Evolutionary conservation across 1,284 basidiomycete species (phyloP).

Genomic region (Trichosporon sp.): DNA sequence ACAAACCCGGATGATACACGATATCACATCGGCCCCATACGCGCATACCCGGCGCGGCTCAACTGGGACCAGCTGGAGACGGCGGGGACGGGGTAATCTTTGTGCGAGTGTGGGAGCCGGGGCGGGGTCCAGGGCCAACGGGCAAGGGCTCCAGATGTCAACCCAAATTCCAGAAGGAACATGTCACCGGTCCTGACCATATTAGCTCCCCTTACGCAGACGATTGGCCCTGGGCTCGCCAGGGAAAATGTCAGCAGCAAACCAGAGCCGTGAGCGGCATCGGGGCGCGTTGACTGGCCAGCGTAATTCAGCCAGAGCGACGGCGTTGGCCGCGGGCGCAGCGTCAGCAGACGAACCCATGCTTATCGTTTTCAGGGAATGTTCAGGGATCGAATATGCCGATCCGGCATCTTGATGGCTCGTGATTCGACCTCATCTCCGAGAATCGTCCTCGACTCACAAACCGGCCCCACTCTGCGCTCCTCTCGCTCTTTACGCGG

Average conservation of each 20-base stretch:
- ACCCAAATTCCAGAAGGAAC: constrained; percentile 20
- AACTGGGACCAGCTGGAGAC: background rate
- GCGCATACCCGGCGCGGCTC: constrained; percentile 6
- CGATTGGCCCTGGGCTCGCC: background rate
- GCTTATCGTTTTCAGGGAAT: constrained; percentile 12
- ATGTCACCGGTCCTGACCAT: background rate
- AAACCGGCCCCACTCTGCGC: constrained; percentile 3
- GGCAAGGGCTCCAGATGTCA: constrained; percentile 13
- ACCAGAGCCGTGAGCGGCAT: constrained; percentile 12
- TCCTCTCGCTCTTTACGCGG: background rate
- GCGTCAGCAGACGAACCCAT: constrained; percentile 9
- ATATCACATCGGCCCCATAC: constrained; percentile 7
- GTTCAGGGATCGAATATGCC: constrained; percentile 1
- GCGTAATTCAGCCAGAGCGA: background rate
- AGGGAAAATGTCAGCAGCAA: background rate
- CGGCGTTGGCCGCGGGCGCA: background rate
- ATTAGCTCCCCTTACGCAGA: background rate
- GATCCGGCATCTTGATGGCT: constrained; percentile 16
- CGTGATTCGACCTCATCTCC: constrained; percentile 14
- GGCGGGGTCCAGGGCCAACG: constrained; percentile 1
- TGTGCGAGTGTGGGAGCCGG: constrained; percentile 11
- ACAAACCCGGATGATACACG: constrained; percentile 13
- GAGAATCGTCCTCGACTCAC: background rate
- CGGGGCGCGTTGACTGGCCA: background rate
- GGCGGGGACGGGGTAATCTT: constrained; percentile 13